Conservation (phyloP, 2,329 filamentous ascomycete species). For the Cladorrhinum sp. region DNA sequence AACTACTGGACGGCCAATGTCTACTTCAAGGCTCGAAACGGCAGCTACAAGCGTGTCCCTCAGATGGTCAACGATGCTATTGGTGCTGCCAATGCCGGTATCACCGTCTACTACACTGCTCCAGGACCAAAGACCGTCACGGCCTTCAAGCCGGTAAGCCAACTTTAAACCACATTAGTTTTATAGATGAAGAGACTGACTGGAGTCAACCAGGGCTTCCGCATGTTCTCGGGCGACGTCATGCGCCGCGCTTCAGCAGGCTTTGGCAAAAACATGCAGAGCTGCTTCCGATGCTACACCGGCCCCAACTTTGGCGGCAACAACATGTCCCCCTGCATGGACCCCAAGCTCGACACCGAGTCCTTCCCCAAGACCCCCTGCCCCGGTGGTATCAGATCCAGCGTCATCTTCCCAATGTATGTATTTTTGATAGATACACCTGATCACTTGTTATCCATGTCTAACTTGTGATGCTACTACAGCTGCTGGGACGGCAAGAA, state of each 20-base stretch:
- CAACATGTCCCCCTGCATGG: conserved; percentile 22
- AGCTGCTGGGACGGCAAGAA: conserved; percentile 48
- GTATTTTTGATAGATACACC: no score
- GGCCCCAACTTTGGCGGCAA: conserved; percentile 29
- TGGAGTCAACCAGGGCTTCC: conserved; percentile 39
- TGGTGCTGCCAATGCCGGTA: conserved; percentile 44
- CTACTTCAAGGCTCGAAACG: conserved; percentile 39
- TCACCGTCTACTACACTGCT: conserved; percentile 44
- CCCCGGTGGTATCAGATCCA: conserved; percentile 29
- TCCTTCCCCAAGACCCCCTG: conserved; percentile 25
- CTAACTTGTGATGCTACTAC: conserved; percentile 33
- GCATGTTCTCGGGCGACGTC: conserved; percentile 45
- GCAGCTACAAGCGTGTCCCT: conserved; percentile 37
- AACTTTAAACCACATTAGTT: not conserved
- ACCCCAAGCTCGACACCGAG: conserved; percentile 26
- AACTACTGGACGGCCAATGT: conserved; percentile 44
- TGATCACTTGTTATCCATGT: no score
- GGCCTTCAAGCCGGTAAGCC: conserved; percentile 39
- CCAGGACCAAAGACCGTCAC: conserved; percentile 38
- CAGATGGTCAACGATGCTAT: conserved; percentile 37
- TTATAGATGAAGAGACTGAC: not conserved
- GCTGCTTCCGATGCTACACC: conserved; percentile 35
- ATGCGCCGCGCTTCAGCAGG: conserved; percentile 19
- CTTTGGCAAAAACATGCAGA: conserved; percentile 27
- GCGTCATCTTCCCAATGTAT: conserved; percentile 29